phyloP scores from a whole-genome alignment of 208 protist species.

The Giardia duodenalis region DNA sequence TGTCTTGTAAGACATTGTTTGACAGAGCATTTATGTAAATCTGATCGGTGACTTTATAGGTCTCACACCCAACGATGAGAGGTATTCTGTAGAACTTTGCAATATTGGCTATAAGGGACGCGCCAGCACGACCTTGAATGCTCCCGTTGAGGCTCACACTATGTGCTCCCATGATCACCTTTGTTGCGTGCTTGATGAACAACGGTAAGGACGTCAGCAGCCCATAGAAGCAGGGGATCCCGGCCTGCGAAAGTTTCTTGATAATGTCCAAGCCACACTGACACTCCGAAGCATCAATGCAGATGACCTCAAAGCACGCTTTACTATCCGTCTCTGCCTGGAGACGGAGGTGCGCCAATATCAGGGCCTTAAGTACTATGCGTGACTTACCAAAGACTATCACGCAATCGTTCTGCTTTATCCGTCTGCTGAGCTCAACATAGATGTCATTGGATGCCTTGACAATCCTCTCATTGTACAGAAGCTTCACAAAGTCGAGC shows the following conservation, averaged over 20 bases:
- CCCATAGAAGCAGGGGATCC: neutral
- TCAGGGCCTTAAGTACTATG: neutral
- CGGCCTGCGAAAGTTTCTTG: neutral
- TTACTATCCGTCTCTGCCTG: neutral
- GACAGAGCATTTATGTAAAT: neutral
- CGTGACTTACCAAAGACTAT: neutral
- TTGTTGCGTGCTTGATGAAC: neutral
- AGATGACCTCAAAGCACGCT: neutral
- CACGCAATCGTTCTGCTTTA: neutral
- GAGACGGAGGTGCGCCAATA: neutral
- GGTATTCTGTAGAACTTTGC: neutral
- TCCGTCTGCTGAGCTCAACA: neutral
- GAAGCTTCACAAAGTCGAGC: neutral
- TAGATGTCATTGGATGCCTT: neutral
- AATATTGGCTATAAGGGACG: neutral
- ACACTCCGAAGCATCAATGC: neutral
- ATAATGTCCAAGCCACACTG: neutral
- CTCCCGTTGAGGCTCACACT: neutral
- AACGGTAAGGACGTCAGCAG: neutral
- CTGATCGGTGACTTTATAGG: neutral
- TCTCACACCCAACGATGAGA: slow-evolving; percentile 3
- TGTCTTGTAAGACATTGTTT: neutral
- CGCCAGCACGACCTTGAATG: neutral
- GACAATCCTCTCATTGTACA: neutral
- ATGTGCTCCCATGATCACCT: neutral